Evolutionary conservation across 2,329 filamentous ascomycete genomes (phyloP), one percentile per base, ranked within the genome.

Genomic region (Pseudogymnoascus sp.): DNA sequence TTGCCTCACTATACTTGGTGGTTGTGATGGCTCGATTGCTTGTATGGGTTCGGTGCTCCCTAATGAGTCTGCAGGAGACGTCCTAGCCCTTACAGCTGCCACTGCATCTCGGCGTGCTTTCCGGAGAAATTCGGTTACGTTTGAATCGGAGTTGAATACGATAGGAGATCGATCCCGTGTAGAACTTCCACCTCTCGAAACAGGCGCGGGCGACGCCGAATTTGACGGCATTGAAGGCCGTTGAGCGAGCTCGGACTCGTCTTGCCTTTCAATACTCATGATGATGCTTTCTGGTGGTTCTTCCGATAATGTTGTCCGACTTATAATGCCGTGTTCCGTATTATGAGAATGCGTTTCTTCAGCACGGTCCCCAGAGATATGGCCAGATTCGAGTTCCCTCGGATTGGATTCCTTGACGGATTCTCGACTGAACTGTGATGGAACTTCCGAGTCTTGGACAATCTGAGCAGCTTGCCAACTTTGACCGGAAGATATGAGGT

Each of bases 21-120:
- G 55, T 18, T 63, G 65, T 27, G 65, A 58, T 25, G 63, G 59
- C n/a, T 18, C 48, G 9, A 18, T 55, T 18, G 15, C 7, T 33
- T 33, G 27, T 33, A 33, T 33, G 18, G n/a, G 48, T n/a, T 33
- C 29, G 27, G 27, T 33, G 21, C 27, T 9, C n/a, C 29, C n/a
- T 10, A 9, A 4, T 52, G 15, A 18, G 33, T 15, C 33, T 33
- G 48, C 29, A 13, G 48, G 15, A 55, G 48, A 33, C 8, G 48
- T 3, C 18, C 48, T 55, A 13, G 48, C 48, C 5, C 48, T 33
- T 18, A 18, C 48, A 55, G 48, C 48, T n/a, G 48, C 48, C 31
- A 55, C 33, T 13, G 48, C 48, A 33, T 55, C 48, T 33, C 48
- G 48, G 15, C 48, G 48, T 21, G 48, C 48, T 21, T 33, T 15